Evolutionary conservation across 2,329 filamentous ascomycete genomes (phyloP), one percentile per base, ranked within the genome.

Genomic region (Penicillium frequentans): DNA sequence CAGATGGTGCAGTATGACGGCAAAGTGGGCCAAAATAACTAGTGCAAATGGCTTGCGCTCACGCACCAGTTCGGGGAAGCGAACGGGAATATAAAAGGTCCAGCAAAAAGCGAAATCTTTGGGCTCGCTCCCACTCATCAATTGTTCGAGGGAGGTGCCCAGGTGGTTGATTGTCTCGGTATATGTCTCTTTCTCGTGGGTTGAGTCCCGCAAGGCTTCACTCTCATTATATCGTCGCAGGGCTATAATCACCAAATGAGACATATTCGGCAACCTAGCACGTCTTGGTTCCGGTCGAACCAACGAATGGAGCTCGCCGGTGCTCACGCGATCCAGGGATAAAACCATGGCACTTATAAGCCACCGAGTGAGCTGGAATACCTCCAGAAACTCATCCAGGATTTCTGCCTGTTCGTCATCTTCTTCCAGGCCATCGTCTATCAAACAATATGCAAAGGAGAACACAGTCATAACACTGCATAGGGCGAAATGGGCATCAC

Each of bases 61-160:
- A 14, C 66, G 61, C 3, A 78, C 59, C 19, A 78, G 66, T 37
- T 78, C 29, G 85, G 79, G 55, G 85, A 85, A 63, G 86, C 82
- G 68, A 82, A 88, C 21, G 79, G 83, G 55, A 81, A 83, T 13
- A 80, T 86, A 86, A 16, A 86, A 85, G 1, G 87, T 85, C 72
- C 78, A 80, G 16, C 65, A 89, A 86, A 54, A 86, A 78, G 70
- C 62, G 51, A 69, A 65, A 7, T 68, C 60, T 52, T 65, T 65
- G 9, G 66, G 65, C 44, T 72, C 70, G n/a, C 67, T 62, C 5
- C 70, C 69, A 24, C 60, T 61, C 44, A 69, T 64, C n/a, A 74
- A 61, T 49, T 65, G 64, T 26, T 70, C 67, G 11, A 74, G 58
- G 2, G 64, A 65, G 21, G 52, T 49, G 13, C 65, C 62, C 33